Evolutionary conservation across 257 asterid species (phyloP), one percentile per base, ranked within the genome.

Genomic region (Knoxia roxburghii): DNA sequence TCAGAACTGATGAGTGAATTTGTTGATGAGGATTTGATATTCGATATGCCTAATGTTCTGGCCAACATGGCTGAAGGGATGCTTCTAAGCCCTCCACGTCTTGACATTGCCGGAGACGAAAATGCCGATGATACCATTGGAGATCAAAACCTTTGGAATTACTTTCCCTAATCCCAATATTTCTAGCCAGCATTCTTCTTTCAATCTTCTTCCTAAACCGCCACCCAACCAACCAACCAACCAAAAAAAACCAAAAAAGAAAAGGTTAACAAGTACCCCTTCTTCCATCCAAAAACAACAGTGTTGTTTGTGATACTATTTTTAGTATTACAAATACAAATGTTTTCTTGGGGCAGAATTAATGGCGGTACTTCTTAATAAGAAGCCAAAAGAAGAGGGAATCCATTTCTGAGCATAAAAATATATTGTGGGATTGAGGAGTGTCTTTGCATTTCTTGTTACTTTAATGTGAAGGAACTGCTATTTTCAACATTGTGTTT

Each of bases 11-110:
- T 15, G 50, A 49, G 21, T 37, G 88, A 82, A 48, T 85, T 80
- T 71, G 64, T 88, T 26, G 96, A 88, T 59, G 94, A 88, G 83
- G 96, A 88, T 74, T 69, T 86, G 80, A 79, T 86, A 37, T 88
- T 88, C 65, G 93, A 88, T 67, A 73, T 88, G 86, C 96, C 94
- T 0, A 88, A 88, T 72, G 83, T 86, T 43, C 67, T 88, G 13
- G 52, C 64, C 65, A 82, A 79, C 52, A 88, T 88, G 96, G 96
- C 96, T 7, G 80, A 88, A 51, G 96, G 91, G 60, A 81, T 88
- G 96, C 76, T 88, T 41, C 80, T 88, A 14, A 88, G 89, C 71
- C 96, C 96, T 17, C 96, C 96, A 0, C 78, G 89, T 20, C 60
- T 82, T 46, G 78, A 68, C 0, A 61, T 66, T 32, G 51, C 18